phyloP scores from a whole-genome alignment of 352 stramenopile species.

The Phytophthora multivora region DNA sequence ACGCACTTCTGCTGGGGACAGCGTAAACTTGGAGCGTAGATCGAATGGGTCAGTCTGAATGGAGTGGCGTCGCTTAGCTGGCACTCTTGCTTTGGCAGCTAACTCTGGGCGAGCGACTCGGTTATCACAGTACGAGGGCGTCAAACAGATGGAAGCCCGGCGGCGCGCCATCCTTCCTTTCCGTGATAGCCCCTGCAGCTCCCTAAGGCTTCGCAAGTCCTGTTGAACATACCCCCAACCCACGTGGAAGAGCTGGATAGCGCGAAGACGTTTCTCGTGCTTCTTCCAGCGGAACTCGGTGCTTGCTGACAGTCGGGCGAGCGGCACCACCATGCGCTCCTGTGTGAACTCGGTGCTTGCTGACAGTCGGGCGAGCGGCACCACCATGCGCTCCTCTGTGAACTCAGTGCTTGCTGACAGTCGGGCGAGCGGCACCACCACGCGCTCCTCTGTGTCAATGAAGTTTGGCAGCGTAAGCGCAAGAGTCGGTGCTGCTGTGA shows the following conservation, averaged over 20 bases:
- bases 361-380: slow-evolving; percentile 19
- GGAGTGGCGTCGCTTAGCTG: slow-evolving; percentile 35
- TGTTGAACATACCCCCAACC: slow-evolving; percentile 29
- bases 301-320: slow-evolving; percentile 24
- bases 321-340: too few relatives aligned
- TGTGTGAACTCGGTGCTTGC: too few relatives aligned
- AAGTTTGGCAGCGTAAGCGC: background rate
- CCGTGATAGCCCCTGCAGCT: background rate
- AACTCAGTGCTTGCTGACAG: slow-evolving; percentile 37
- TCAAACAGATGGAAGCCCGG: slow-evolving; percentile 37
- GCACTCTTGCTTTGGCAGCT: too few relatives aligned
- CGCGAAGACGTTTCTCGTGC: slow-evolving; percentile 49
- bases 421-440: background rate
- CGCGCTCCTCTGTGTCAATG: background rate
- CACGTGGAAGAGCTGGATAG: slow-evolving; percentile 41
- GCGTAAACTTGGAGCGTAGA: slow-evolving; percentile 26
- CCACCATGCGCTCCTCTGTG: background rate
- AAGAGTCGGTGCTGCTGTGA: background rate
- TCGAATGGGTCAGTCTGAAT: slow-evolving; percentile 33
- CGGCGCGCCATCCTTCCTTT: slow-evolving; percentile 17
- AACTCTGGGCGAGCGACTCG: background rate
- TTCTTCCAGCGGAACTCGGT: slow-evolving; percentile 44
- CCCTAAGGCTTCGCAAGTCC: slow-evolving; percentile 10
- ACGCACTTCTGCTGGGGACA: slow-evolving; percentile 28
- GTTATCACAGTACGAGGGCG: slow-evolving; percentile 28